Conservation (phyloP, 306 rosid genomes). For the Fragaria ananassa region DNA sequence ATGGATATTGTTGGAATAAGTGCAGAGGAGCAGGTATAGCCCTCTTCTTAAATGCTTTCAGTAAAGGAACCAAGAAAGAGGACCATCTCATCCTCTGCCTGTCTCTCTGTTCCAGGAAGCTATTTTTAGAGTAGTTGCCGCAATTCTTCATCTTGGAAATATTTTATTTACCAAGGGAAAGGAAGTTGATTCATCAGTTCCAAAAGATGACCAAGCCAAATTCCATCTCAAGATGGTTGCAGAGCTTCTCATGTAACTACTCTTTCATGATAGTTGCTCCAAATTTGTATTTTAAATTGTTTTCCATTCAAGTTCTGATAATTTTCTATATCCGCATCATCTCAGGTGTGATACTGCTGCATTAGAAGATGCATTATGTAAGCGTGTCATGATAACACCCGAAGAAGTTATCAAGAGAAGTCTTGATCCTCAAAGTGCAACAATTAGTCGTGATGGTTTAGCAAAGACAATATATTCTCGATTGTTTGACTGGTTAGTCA, state of each 20-base stretch:
- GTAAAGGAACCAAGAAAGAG: constrained; percentile 12
- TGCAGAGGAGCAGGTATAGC: constrained; percentile 83
- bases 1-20: constrained; percentile 97
- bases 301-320: constrained; percentile 23
- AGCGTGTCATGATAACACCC: constrained; percentile 98
- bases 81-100: constrained; percentile 30
- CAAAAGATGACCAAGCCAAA: constrained; percentile 81
- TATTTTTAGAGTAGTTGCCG: constrained; percentile 92
- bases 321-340: constrained; percentile 27
- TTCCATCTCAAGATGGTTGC: constrained; percentile 82
- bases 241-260: constrained; percentile 86
- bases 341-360: constrained; percentile 70
- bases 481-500: constrained; percentile 85
- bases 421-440: constrained; percentile 95
- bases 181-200: constrained; percentile 86
- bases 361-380: constrained; percentile 90
- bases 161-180: constrained; percentile 76
- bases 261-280: constrained; percentile 16
- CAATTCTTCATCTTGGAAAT: constrained; percentile 92
- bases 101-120: constrained; percentile 62
- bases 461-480: constrained; percentile 94
- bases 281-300: constrained; percentile 13
- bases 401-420: constrained; percentile 97
- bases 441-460: constrained; percentile 82
- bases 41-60: constrained; percentile 27